Conservation (phyloP, 148 eudicot species). For the Rheum nobile region DNA sequence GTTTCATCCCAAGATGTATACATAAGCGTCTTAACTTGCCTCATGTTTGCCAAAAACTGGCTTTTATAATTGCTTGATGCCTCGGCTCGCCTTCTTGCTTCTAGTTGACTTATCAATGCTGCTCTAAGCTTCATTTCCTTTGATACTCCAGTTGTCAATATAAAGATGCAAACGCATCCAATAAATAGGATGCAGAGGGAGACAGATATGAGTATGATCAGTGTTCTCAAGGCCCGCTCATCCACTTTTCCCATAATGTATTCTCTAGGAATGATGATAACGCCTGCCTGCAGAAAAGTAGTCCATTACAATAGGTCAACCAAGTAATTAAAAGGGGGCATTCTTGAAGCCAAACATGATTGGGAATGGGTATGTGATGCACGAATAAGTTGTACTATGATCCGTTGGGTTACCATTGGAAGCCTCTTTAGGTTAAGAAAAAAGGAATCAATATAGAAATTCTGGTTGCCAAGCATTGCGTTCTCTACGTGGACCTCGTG, state of each 20-base stretch:
- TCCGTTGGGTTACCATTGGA: constrained; percentile 57
- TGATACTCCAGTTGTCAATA: constrained; percentile 91
- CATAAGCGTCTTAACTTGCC: constrained; percentile 28
- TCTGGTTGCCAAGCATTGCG: constrained; percentile 51
- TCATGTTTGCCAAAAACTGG: constrained; percentile 97
- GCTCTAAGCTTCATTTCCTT: constrained; percentile 98
- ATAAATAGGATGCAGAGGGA: constrained; percentile 67
- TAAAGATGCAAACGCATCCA: constrained; percentile 82
- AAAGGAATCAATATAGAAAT: constrained; percentile 84
- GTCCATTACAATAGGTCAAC: not conserved
- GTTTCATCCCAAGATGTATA: not conserved
- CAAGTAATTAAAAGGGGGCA: not conserved
- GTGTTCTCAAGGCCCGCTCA: constrained; percentile 63
- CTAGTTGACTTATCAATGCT: constrained; percentile 76
- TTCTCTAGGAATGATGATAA: constrained; percentile 78
- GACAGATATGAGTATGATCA: constrained; percentile 74
- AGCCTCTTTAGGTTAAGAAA: constrained; percentile 80
- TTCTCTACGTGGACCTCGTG: constrained; percentile 76
- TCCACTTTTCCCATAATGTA: constrained; percentile 95
- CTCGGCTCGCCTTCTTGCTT: constrained; percentile 91
- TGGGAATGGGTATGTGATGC: not conserved
- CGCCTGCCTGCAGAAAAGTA: constrained; percentile 60
- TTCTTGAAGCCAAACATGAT: not conserved
- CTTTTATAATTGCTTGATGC: constrained; percentile 98
- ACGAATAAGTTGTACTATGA: not conserved